These are phyloP conservation scores for Pelargonium citronellum DNA, from an alignment of 441 rosid genomes.

Conservation along the genomic window DNA sequence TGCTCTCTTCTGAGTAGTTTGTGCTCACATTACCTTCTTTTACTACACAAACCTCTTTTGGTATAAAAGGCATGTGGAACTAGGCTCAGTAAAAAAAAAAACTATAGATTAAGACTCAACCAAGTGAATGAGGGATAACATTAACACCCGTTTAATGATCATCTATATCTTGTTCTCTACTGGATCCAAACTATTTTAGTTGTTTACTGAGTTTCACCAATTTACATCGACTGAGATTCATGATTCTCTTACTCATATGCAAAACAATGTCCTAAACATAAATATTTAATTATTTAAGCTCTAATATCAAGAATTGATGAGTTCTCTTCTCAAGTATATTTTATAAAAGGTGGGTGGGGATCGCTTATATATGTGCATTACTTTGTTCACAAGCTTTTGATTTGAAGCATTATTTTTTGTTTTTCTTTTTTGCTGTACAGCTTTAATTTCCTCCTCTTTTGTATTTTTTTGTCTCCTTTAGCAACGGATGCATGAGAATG, in stretches of 20 bases:
- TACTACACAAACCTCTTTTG: not conserved
- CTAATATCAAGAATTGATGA: not conserved
- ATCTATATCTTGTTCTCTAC: no score
- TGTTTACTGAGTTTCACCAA: no score
- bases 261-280: not conserved
- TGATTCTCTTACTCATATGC: no score
- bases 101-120: no score
- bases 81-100: not conserved
- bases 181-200: no score
- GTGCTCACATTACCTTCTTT: conserved; percentile 16
- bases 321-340: not conserved
- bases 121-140: no score
- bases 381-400: conserved; percentile 16
- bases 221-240: no score
- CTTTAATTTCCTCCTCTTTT: conserved; percentile 9
- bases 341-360: not conserved
- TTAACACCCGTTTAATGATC: no score
- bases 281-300: not conserved
- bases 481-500: conserved; percentile 20
- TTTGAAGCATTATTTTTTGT: conserved; percentile 14
- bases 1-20: conserved; percentile 21
- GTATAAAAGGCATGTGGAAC: not conserved
- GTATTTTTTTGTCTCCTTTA: conserved; percentile 4
- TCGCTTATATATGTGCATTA: conserved; percentile 6
- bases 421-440: not conserved